A percentile compares a stretch with the other conserved stretches of the same genome.
Conservation (phyloP, 768 basidiomycete genomes). For the Chalciporus pseudorubinellus region DNA sequence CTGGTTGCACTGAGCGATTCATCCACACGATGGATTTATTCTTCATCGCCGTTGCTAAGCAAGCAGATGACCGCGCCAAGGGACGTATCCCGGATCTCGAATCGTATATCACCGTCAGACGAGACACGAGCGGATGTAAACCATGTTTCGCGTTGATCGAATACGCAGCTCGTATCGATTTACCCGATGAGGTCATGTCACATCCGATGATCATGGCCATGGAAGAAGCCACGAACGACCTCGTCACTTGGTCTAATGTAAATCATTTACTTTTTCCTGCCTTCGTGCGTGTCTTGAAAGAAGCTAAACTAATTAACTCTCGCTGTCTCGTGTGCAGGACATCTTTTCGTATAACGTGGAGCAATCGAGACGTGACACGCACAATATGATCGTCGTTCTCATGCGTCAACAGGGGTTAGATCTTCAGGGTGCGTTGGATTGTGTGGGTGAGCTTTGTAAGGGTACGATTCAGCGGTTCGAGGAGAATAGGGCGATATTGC, state of each 20-base stretch:
- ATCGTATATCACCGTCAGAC: conserved; percentile 50
- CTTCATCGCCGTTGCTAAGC: conserved; percentile 40
- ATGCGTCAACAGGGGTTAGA: conserved; percentile 57
- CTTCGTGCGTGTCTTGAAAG: background rate
- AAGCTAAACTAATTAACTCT: background rate
- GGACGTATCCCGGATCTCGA: conserved; percentile 44
- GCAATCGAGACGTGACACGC: conserved; percentile 64
- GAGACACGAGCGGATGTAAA: conserved; percentile 53
- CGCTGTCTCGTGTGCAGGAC: conserved; percentile 41
- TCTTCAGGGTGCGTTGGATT: conserved; percentile 62
- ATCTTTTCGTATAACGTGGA: conserved; percentile 77
- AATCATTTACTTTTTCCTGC: background rate
- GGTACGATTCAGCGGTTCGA: conserved; percentile 53
- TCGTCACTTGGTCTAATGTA: conserved; percentile 50
- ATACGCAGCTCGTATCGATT: conserved; percentile 49
- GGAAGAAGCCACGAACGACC: conserved; percentile 47
- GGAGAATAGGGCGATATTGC: conserved; percentile 45
- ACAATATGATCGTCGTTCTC: conserved; percentile 72
- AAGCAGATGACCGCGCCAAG: conserved; percentile 42
- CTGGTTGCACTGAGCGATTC: conserved; percentile 40
- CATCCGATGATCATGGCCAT: conserved; percentile 48
- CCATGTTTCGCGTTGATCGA: conserved; percentile 53
- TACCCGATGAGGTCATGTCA: conserved; percentile 53
- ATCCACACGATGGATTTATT: conserved; percentile 42
- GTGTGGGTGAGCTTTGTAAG: conserved; percentile 59